A percentile compares a stretch with the other conserved stretches of the same genome.
Conservation (phyloP, 306 rosid genomes). For the Lathyrus oleraceus region DNA sequence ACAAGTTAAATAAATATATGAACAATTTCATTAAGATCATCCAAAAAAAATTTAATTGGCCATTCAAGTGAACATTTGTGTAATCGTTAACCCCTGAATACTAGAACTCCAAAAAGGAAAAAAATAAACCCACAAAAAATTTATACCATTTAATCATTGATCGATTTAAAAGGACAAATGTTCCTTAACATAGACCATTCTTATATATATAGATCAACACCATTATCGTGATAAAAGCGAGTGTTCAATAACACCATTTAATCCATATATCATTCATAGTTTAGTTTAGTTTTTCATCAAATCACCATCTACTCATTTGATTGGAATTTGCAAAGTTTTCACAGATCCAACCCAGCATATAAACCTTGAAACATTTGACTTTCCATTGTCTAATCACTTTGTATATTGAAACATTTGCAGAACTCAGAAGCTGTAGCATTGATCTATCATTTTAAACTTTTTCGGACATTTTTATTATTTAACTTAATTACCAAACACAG, state of each 20-base stretch:
- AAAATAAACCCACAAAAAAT: background rate
- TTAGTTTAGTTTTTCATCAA: background rate
- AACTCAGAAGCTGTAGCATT: background rate
- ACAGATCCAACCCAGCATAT: background rate
- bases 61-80: background rate
- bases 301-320: background rate
- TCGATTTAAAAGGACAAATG: too few relatives aligned
- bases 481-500: background rate
- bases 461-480: background rate
- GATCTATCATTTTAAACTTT: background rate
- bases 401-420: background rate
- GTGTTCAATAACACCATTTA: background rate
- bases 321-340: background rate
- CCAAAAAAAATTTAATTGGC: background rate
- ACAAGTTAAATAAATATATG: background rate
- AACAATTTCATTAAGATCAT: background rate
- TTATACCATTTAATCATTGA: too few relatives aligned
- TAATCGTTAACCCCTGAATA: background rate
- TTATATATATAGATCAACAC: background rate
- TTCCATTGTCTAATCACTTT: background rate
- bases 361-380: background rate
- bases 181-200: too few relatives aligned
- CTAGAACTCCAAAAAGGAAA: background rate
- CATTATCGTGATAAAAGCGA: background rate
- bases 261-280: background rate